A percentile compares a stretch with the other conserved stretches of the same genome.
Evolutionary conservation across 345 rosid species (phyloP).

Genomic region (Arabidopsis arenosa): DNA sequence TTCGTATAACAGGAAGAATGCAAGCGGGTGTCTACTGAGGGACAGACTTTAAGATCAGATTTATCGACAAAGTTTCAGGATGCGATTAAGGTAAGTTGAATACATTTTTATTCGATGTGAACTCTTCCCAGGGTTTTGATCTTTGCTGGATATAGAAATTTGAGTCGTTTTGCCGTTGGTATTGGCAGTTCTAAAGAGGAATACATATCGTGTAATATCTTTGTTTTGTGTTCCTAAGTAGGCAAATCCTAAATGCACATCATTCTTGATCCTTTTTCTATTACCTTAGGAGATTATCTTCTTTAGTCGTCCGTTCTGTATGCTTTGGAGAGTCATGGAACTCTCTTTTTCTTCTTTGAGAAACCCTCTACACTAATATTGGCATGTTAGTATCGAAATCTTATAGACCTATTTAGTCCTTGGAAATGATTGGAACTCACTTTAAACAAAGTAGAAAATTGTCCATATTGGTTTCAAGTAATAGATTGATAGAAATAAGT

Average conservation of each 20-base stretch:
- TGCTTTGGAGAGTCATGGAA: background rate
- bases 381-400: background rate
- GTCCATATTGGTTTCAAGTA: background rate
- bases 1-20: constrained; percentile 79
- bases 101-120: background rate
- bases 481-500: background rate
- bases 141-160: background rate
- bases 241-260: constrained; percentile 9
- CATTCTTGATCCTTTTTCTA: constrained; percentile 1
- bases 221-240: background rate
- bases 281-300: constrained; percentile 1
- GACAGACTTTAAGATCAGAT: constrained; percentile 85
- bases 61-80: constrained; percentile 90
- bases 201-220: background rate
- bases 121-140: background rate
- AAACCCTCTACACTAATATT: constrained; percentile 8
- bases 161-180: background rate
- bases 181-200: background rate
- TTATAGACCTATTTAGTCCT: background rate
- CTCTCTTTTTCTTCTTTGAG: background rate
- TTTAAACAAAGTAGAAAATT: background rate
- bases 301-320: background rate
- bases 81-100: constrained; percentile 73
- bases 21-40: constrained; percentile 85
- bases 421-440: background rate